phyloP scores from a whole-genome alignment of 768 basidiomycete genomes.

The Podaxis pistillaris region DNA sequence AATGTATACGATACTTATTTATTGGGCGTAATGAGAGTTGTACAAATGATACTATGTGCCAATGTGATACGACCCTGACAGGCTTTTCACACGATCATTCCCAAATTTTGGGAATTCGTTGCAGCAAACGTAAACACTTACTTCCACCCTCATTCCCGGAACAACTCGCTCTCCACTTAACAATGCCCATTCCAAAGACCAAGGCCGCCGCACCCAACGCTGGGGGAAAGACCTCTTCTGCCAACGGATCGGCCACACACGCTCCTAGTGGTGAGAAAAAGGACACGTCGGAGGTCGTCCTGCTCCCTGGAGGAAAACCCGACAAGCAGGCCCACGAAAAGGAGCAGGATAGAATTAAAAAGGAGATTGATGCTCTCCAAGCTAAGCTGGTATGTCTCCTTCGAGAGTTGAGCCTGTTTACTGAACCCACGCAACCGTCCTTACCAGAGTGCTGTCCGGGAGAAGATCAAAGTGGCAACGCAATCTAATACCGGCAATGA shows the following conservation, averaged over 20 bases:
- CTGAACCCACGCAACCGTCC: constrained; percentile 11
- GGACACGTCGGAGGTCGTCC: constrained; percentile 41
- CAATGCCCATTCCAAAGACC: constrained; percentile 53
- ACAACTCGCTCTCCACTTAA: constrained; percentile 23
- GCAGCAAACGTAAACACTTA: constrained; percentile 14
- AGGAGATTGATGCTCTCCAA: constrained; percentile 83
- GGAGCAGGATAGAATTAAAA: constrained; percentile 81
- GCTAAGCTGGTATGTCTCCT: constrained; percentile 67
- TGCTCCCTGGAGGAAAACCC: constrained; percentile 56
- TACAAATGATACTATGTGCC: not conserved
- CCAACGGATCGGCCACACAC: constrained; percentile 49
- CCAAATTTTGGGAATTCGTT: constrained; percentile 18
- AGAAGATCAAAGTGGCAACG: constrained; percentile 67
- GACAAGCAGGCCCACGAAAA: constrained; percentile 84
- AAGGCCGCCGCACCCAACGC: constrained; percentile 43
- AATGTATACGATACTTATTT: constrained; percentile 9
- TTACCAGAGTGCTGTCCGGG: constrained; percentile 62
- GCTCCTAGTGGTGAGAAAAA: constrained; percentile 39
- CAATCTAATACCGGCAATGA: constrained; percentile 46
- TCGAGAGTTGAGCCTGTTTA: constrained; percentile 7
- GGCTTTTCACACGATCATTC: constrained; percentile 23
- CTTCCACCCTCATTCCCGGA: constrained; percentile 15
- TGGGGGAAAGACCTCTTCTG: constrained; percentile 43
- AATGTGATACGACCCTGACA: constrained; percentile 6
- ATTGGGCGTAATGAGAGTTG: constrained; percentile 3